Conservation (phyloP, 306 rosid species). For the Neltuma alba region DNA sequence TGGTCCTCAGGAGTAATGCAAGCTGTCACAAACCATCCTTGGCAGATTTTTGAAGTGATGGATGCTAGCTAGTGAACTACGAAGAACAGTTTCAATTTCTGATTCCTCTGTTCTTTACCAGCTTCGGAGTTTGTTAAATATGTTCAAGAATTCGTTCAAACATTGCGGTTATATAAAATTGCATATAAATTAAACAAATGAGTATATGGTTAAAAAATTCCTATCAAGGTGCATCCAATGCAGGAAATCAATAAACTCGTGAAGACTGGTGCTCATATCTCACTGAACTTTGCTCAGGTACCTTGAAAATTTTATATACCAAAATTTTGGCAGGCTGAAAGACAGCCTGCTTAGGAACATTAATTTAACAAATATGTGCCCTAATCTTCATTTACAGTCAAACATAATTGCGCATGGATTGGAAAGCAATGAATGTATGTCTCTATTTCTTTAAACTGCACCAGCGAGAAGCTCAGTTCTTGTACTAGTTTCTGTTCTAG, state of each 20-base stretch:
- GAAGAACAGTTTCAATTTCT: background rate
- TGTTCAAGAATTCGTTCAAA: background rate
- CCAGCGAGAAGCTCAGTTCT: conserved; percentile 74
- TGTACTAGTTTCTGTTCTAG: conserved; percentile 52
- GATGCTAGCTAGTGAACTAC: background rate
- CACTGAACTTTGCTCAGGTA: conserved; percentile 32
- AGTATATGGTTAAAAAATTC: background rate
- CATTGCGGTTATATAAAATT: background rate
- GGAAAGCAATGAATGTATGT: conserved; percentile 38
- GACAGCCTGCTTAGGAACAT: conserved; percentile 35
- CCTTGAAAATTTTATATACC: conserved; percentile 28
- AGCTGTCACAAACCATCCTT: background rate
- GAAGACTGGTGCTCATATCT: conserved; percentile 1
- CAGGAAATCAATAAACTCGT: conserved; percentile 25
- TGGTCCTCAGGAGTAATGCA: background rate
- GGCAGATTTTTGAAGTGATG: background rate
- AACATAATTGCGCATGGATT: conserved; percentile 36
- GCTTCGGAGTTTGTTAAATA: background rate
- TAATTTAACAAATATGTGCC: conserved; percentile 37
- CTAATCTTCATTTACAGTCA: conserved; percentile 42
- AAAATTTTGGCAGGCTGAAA: conserved; percentile 43
- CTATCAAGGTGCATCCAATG: background rate
- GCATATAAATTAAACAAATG: background rate
- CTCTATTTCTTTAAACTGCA: conserved; percentile 56
- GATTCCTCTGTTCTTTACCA: background rate